Evolutionary conservation across 148 eudicot species (phyloP).

Genomic region (Talinum fruticosum): DNA sequence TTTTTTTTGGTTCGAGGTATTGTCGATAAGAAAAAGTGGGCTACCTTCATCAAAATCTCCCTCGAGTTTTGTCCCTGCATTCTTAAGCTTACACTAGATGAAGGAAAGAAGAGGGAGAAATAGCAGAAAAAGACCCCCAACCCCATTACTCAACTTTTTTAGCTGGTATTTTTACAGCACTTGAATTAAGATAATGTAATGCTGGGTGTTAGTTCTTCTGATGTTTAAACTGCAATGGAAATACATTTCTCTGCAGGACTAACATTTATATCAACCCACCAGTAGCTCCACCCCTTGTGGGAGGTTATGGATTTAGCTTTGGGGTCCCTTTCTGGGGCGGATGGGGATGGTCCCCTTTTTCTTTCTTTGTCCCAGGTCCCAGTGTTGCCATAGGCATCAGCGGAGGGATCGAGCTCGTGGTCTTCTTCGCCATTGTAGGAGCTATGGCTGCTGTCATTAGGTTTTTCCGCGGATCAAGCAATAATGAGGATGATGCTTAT

Average conservation of each 20-base stretch:
- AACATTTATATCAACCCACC: constrained; percentile 85
- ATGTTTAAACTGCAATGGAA: background rate
- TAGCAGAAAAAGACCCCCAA: too few species aligned
- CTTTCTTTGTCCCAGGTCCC: constrained; percentile 89
- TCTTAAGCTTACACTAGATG: too few species aligned
- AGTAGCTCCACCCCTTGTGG: constrained; percentile 79
- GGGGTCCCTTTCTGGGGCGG: constrained; percentile 82
- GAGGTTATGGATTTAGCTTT: constrained; percentile 79
- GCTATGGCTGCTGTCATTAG: constrained; percentile 57
- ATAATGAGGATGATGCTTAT: constrained; percentile 41
- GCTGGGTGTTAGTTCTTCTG: too few species aligned
- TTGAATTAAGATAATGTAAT: too few species aligned
- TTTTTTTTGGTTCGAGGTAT: too few species aligned
- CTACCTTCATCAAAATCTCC: too few species aligned
- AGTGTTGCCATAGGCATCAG: constrained; percentile 74
- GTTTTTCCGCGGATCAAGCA: constrained; percentile 44
- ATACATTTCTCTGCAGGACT: constrained; percentile 47
- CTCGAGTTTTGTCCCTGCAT: too few species aligned
- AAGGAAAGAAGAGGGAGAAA: too few species aligned
- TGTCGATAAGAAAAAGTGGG: too few species aligned
- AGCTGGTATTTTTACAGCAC: too few species aligned
- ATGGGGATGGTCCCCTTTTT: constrained; percentile 95
- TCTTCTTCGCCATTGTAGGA: constrained; percentile 53
- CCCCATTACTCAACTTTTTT: too few species aligned
- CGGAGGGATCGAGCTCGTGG: constrained; percentile 74